These are phyloP conservation scores for Phytopythium sindhum DNA, from an alignment of 352 stramenopile genomes.

Conservation along the genomic window DNA sequence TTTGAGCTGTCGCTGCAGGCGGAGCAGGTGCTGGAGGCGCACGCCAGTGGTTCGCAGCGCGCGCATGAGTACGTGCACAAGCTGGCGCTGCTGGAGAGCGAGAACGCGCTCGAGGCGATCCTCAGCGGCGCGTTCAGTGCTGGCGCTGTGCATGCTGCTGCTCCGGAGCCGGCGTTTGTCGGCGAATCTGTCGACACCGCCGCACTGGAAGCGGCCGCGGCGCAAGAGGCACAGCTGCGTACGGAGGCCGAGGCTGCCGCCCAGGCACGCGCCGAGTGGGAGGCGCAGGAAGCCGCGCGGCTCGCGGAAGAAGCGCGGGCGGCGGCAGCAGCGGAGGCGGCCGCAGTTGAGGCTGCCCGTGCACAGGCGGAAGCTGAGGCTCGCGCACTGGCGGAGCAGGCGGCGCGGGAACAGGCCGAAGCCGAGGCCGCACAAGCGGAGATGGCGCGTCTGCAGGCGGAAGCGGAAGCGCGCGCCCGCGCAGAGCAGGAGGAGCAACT, in stretches of 20 bases:
- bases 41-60: slow-evolving; percentile 59
- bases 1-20: slow-evolving; percentile 93
- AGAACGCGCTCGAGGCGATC: slow-evolving; percentile 52
- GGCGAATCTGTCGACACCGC: slow-evolving; percentile 12
- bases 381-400: slow-evolving; percentile 15
- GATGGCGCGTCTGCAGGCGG: slow-evolving; percentile 17
- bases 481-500: slow-evolving; percentile 14
- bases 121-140: slow-evolving; percentile 22
- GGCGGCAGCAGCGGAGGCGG: slow-evolving; percentile 9
- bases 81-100: slow-evolving; percentile 58
- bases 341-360: slow-evolving; percentile 15
- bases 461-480: slow-evolving; percentile 14
- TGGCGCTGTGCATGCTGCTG: slow-evolving; percentile 4
- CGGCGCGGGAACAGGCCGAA: slow-evolving; percentile 27
- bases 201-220: slow-evolving; percentile 19
- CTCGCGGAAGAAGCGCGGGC: slow-evolving; percentile 28
- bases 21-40: slow-evolving; percentile 88
- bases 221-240: slow-evolving; percentile 16
- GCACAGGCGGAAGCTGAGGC: slow-evolving; percentile 26
- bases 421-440: slow-evolving; percentile 17
- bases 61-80: slow-evolving; percentile 73
- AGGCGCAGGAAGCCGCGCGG: slow-evolving; percentile 23
- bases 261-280: slow-evolving; percentile 12
- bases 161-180: slow-evolving; percentile 10
- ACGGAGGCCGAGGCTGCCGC: slow-evolving; percentile 24